These are phyloP conservation scores for Penicillium chermesinum DNA, from an alignment of 495 filamentous ascomycete species.

Conservation along the genomic window DNA sequence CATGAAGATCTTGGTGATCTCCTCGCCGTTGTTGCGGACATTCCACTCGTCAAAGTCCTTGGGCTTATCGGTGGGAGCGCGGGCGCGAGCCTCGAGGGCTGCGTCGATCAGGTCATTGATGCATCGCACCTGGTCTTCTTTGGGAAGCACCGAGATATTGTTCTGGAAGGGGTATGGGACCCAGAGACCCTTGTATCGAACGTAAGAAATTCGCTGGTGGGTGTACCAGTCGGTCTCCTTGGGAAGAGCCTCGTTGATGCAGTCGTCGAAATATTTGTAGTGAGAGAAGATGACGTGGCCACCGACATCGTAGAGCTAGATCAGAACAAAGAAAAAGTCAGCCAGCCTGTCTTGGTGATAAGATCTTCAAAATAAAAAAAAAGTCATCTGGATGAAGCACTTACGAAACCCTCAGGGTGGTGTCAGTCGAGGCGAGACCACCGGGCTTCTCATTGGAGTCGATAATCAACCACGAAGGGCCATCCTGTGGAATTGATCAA, in stretches of 20 bases:
- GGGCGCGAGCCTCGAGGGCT: constrained; percentile 69
- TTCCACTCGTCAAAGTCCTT: constrained; percentile 99
- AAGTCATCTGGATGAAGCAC: constrained; percentile 34
- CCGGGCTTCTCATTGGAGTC: constrained; percentile 91
- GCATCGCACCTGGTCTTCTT: constrained; percentile 93
- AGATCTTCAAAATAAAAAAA: constrained; percentile 12
- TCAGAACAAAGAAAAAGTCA: neutral
- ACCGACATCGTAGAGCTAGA: constrained; percentile 83
- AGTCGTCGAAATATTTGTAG: constrained; percentile 99
- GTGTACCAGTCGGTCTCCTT: constrained; percentile 93
- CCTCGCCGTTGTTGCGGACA: constrained; percentile 80
- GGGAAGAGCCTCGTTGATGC: constrained; percentile 92
- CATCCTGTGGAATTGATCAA: constrained; percentile 52
- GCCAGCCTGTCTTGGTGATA: neutral
- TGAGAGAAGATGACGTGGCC: constrained; percentile 99
- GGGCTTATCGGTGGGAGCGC: constrained; percentile 75
- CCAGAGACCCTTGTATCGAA: constrained; percentile 93
- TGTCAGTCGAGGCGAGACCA: constrained; percentile 93
- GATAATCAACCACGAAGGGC: constrained; percentile 92
- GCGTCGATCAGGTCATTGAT: constrained; percentile 98
- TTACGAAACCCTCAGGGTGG: constrained; percentile 97
- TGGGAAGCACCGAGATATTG: constrained; percentile 98
- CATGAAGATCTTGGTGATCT: constrained; percentile 97
- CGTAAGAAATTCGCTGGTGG: constrained; percentile 97
- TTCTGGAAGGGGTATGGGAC: constrained; percentile 99